Percentiles rank a stretch among this genome's conserved stretches.
Evolutionary conservation across 345 rosid species (phyloP).

Genomic region (Euclidium syriacum): DNA sequence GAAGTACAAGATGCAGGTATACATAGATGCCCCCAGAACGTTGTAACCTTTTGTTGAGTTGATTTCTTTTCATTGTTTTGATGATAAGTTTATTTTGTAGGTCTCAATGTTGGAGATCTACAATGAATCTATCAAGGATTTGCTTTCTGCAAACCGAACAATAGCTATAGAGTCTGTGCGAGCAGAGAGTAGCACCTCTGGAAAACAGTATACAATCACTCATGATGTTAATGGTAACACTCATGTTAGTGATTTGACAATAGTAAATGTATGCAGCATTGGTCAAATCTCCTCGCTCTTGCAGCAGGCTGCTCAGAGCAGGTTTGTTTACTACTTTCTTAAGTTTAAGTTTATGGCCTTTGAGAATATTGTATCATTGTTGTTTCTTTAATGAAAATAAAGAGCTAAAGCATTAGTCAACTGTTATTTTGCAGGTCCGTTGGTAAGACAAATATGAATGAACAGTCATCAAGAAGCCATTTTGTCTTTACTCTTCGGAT

Average conservation of each 20-base stretch:
- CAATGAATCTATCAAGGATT: slow-evolving; percentile 83
- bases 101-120: slow-evolving; percentile 97
- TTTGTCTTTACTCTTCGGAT: slow-evolving; percentile 85
- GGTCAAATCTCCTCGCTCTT: slow-evolving; percentile 71
- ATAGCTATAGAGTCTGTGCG: slow-evolving; percentile 35
- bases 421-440: slow-evolving; percentile 52
- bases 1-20: slow-evolving; percentile 94
- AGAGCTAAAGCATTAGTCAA: neutral
- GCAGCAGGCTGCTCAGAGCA: slow-evolving; percentile 85
- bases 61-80: neutral
- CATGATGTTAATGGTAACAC: slow-evolving; percentile 84
- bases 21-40: neutral
- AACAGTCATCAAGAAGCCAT: slow-evolving; percentile 76
- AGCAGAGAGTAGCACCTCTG: slow-evolving; percentile 47
- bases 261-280: slow-evolving; percentile 73
- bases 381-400: neutral
- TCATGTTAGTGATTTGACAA: slow-evolving; percentile 72
- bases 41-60: neutral
- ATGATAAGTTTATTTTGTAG: slow-evolving; percentile 24
- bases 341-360: neutral
- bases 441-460: slow-evolving; percentile 89
- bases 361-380: neutral
- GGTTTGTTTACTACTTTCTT: slow-evolving; percentile 36
- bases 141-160: slow-evolving; percentile 48
- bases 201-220: slow-evolving; percentile 73